Evolutionary conservation across 257 asterid genomes (phyloP).

Genomic region (Thymus quinquecostatus): DNA sequence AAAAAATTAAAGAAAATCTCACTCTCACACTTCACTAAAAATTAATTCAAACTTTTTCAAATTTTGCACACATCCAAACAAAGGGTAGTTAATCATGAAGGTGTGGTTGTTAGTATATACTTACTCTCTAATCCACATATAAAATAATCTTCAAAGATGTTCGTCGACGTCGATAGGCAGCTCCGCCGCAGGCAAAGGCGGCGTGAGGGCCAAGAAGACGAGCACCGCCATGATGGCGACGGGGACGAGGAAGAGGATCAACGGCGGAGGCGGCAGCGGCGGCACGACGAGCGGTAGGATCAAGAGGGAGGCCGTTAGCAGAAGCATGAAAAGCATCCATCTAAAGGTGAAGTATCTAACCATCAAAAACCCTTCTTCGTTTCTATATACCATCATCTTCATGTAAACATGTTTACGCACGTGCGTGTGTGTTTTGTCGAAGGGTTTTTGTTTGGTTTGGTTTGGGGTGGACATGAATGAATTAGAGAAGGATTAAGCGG

Average conservation of each 20-base stretch:
- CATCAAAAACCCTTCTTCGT: slow-evolving; percentile 39
- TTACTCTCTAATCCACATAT: too few species aligned
- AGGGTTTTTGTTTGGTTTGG: too few species aligned
- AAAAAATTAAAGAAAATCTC: too few species aligned
- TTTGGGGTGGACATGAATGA: not conserved
- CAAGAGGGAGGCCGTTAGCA: slow-evolving; percentile 46
- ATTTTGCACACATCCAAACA: too few species aligned
- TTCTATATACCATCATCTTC: slow-evolving; percentile 35
- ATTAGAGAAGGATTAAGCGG: not conserved
- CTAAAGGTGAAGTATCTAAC: slow-evolving; percentile 29
- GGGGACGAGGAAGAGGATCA: slow-evolving; percentile 51
- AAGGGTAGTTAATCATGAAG: too few species aligned
- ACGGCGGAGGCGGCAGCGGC: slow-evolving; percentile 76
- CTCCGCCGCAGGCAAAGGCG: too few species aligned
- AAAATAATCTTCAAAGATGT: too few species aligned
- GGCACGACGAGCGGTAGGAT: slow-evolving; percentile 69
- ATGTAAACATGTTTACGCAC: not conserved
- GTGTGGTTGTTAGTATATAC: too few species aligned
- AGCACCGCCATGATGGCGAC: slow-evolving; percentile 61
- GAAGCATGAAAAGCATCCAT: slow-evolving; percentile 37
- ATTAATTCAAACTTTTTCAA: too few species aligned
- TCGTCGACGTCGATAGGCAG: too few species aligned
- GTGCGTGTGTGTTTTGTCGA: not conserved
- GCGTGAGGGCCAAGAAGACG: slow-evolving; percentile 32
- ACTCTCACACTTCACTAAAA: too few species aligned